Evolutionary conservation across 257 asterid species (phyloP).

Genomic region (Penstemon barbatus): DNA sequence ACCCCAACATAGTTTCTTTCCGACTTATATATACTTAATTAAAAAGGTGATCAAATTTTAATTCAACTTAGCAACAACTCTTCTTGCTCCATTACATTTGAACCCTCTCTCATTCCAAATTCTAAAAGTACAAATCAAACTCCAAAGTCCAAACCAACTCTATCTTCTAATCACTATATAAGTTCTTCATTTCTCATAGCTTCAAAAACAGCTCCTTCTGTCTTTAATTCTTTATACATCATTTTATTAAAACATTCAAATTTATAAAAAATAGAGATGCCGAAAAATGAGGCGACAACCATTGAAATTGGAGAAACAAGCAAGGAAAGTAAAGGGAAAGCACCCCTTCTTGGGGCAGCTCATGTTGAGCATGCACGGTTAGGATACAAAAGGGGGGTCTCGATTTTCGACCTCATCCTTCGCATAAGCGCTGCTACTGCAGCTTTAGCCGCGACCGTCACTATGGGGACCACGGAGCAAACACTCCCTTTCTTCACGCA

Average conservation of each 20-base stretch:
- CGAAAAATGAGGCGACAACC: slow-evolving; percentile 52
- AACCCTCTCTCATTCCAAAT: not conserved
- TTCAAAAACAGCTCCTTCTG: not conserved
- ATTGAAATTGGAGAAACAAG: slow-evolving; percentile 60
- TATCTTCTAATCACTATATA: slow-evolving; percentile 29
- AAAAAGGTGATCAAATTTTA: not conserved
- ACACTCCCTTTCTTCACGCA: slow-evolving; percentile 93
- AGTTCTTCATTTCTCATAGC: not conserved
- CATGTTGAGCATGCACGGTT: slow-evolving; percentile 21
- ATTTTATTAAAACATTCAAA: no score
- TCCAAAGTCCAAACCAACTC: slow-evolving; percentile 3
- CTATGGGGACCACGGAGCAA: slow-evolving; percentile 82
- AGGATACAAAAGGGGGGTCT: slow-evolving; percentile 50
- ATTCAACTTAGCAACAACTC: slow-evolving; percentile 37
- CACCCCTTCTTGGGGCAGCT: slow-evolving; percentile 50
- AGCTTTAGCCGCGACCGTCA: slow-evolving; percentile 61
- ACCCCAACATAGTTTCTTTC: not conserved
- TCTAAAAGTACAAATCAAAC: not conserved
- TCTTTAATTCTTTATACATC: not conserved
- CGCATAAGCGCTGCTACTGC: slow-evolving; percentile 62
- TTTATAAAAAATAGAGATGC: slow-evolving; percentile 31
- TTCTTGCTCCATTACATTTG: slow-evolving; percentile 35
- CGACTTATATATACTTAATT: not conserved
- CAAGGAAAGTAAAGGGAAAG: slow-evolving; percentile 76
- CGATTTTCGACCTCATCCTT: slow-evolving; percentile 74